Base-by-base conservation (phyloP, 1,284 basidiomycete species). In the Irpex sp. region DNA sequence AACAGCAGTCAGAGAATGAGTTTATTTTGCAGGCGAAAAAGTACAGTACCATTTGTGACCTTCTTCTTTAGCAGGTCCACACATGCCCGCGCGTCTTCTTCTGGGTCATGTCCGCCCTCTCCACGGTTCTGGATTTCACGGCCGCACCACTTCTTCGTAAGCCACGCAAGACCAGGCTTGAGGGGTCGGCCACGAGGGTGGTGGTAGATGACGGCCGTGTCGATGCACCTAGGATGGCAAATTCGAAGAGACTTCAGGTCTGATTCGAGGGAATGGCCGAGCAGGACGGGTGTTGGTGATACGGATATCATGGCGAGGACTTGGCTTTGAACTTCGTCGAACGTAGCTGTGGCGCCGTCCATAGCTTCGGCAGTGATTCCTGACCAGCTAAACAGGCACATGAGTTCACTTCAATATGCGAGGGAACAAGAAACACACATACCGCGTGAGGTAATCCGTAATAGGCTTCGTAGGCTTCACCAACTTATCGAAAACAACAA, bases 231-330 rank as follows among this genome's bases (percentile, higher is more conserved):
- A 0, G 93, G 87, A 68, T 96, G 91, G 62, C 86, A 83, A 48
- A 96, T 82, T 67, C 90, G 91, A 61, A 98, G 82, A 0, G 91
- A 91, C 65, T 84, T 85, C 37, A 97, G 81, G 71, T 97, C 94
- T 35, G 90, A 94, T 76, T 96, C 94, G 56, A 97, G 84, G 2
- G 93, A 96, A 72, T 97, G 95, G 0, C 95, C 95, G n/a, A 97
- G 78, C 16, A 97, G 85, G 67, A 96, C 90, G 1, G 93, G 92
- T 0, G 87, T 88, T 0, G 85, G 83, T 1, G 72, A 60, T 2
- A 76, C 72, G 36, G 83, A 81, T 45, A 86, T 82, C 58, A 83
- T 71, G 64, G 69, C 57, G 67, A 93, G 74, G 21, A 95, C 73
- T 51, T 87, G 81, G 0, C 78, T 68, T 73, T 96, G 95, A 3